Evolutionary conservation across 2,329 filamentous ascomycete species (phyloP).

Genomic region (Huntiella moniliformis): DNA sequence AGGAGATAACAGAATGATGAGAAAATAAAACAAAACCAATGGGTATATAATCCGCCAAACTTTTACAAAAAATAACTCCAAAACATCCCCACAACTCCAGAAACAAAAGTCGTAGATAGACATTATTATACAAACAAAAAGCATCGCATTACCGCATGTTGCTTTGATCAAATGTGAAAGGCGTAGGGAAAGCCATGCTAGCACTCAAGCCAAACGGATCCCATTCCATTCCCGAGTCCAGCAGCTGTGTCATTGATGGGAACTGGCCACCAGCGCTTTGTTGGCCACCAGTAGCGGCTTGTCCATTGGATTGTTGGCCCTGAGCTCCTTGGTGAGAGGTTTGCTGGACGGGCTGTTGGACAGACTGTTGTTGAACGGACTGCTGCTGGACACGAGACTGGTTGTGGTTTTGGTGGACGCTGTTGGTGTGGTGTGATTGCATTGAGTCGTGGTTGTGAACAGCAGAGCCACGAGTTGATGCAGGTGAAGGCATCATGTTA

Average conservation of each 20-base stretch:
- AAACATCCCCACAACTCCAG: too few species aligned
- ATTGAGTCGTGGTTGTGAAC: not conserved
- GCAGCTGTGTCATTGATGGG: constrained; percentile 40
- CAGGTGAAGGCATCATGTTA: constrained; percentile 25
- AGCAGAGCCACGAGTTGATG: constrained; percentile 24
- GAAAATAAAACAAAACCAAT: too few species aligned
- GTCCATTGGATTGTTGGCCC: constrained; percentile 15
- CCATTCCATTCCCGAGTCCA: constrained; percentile 73
- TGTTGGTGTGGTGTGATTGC: constrained; percentile 17
- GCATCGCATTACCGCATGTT: constrained; percentile 26
- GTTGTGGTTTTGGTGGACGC: constrained; percentile 18
- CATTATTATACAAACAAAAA: not conserved
- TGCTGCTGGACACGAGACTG: constrained; percentile 15
- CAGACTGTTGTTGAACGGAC: constrained; percentile 13
- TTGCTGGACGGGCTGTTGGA: constrained; percentile 18
- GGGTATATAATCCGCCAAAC: too few species aligned
- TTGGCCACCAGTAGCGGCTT: constrained; percentile 12
- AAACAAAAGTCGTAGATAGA: too few species aligned
- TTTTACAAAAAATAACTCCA: too few species aligned
- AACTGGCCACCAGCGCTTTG: constrained; percentile 25
- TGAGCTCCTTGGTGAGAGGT: constrained; percentile 9
- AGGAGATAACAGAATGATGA: too few species aligned
- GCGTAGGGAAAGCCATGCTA: constrained; percentile 84
- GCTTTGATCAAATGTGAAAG: constrained; percentile 54
- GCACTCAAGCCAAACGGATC: constrained; percentile 86